Percentiles rank a stretch among this genome's conserved stretches.
phyloP scores from a whole-genome alignment of 2,329 filamentous ascomycete species.

The Alternaria gaisen region DNA sequence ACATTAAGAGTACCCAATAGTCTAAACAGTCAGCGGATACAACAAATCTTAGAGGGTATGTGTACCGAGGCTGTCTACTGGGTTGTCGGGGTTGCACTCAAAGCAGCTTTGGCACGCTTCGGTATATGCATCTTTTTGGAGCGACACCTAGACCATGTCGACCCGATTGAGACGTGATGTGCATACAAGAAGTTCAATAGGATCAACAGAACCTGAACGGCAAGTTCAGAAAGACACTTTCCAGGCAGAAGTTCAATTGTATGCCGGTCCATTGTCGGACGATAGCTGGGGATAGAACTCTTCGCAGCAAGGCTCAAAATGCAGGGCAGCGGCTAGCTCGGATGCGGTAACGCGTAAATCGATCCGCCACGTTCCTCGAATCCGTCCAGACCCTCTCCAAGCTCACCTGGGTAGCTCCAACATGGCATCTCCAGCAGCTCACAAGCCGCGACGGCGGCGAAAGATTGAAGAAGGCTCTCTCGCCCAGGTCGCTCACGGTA shows the following conservation, averaged over 20 bases:
- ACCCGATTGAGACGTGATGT: neutral
- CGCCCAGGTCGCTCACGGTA: constrained; percentile 54
- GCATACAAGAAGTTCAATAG: neutral
- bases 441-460: constrained; percentile 56
- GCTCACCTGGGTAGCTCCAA: constrained; percentile 10
- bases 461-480: constrained; percentile 53
- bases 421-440: constrained; percentile 47
- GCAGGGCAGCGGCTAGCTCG: constrained; percentile 12
- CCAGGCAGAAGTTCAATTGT: neutral
- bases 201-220: neutral
- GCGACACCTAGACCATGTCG: neutral
- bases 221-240: neutral
- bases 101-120: neutral
- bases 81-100: neutral
- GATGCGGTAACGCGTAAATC: constrained; percentile 10
- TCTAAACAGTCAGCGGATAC: neutral
- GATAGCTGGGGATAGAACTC: neutral
- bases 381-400: constrained; percentile 6
- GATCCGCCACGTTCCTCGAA: constrained; percentile 14
- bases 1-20: neutral
- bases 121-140: neutral
- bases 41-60: neutral
- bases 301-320: constrained; percentile 1
- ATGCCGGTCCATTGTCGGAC: neutral
- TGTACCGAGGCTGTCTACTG: constrained; percentile 3